These are phyloP conservation scores for Letharia columbiana DNA, from an alignment of 495 filamentous ascomycete genomes.

Conservation along the genomic window DNA sequence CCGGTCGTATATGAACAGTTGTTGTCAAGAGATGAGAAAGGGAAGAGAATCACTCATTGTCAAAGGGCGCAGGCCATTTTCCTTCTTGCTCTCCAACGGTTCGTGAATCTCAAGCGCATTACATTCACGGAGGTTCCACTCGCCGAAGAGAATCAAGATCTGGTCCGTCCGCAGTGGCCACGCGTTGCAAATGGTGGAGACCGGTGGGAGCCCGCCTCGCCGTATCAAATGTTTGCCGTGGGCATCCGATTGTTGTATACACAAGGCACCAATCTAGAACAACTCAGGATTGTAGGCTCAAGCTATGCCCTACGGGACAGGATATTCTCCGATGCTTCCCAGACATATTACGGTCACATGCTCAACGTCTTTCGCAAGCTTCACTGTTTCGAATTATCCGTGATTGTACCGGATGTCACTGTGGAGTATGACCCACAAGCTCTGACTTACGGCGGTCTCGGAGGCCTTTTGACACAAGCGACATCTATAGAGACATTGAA, in stretches of 20 bases:
- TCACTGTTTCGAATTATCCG: not conserved
- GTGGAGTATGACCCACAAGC: not conserved
- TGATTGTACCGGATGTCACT: not conserved
- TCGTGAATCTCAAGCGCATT: not conserved
- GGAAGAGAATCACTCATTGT: not conserved
- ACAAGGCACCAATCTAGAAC: not conserved
- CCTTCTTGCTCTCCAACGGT: not conserved
- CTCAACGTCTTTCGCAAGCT: not conserved
- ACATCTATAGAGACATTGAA: not conserved
- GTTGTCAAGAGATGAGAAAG: not conserved
- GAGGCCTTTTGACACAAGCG: not conserved
- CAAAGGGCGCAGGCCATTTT: not conserved
- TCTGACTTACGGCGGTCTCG: not conserved
- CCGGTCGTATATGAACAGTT: not conserved
- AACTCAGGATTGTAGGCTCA: not conserved
- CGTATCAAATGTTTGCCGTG: not conserved
- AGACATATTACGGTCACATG: not conserved
- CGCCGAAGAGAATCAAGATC: not conserved
- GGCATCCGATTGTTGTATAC: not conserved
- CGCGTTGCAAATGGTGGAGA: not conserved
- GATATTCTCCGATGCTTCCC: not conserved
- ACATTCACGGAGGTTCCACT: conserved; percentile 2
- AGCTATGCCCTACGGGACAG: not conserved
- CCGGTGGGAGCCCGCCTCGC: not conserved
- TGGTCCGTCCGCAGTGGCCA: not conserved